These are phyloP conservation scores for Lagenaria siceraria DNA, from an alignment of 306 rosid species.

Conservation along the genomic window DNA sequence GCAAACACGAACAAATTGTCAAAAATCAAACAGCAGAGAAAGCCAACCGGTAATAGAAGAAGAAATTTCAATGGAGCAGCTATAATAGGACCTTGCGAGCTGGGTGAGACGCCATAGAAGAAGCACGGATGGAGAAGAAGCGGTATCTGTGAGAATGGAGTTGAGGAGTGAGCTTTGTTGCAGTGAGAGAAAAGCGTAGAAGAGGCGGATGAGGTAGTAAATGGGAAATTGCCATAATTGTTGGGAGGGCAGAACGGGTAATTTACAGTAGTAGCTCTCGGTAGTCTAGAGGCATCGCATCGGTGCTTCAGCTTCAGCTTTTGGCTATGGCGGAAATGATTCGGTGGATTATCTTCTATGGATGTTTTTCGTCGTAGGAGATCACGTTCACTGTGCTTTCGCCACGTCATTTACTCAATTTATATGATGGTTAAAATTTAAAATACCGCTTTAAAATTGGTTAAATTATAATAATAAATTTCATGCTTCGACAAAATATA, in stretches of 20 bases:
- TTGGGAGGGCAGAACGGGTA: constrained; percentile 7
- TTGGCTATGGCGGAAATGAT: constrained; percentile 5
- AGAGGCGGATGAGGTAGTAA: constrained; percentile 6
- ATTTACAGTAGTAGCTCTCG: constrained; percentile 4
- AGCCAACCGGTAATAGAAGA: neutral
- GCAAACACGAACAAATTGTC: neutral
- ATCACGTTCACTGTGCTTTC: neutral
- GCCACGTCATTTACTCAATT: neutral
- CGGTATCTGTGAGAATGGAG: constrained; percentile 2
- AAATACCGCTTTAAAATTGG: too few species aligned
- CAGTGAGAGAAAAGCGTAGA: constrained; percentile 6
- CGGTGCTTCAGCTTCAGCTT: neutral
- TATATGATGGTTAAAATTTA: too few species aligned
- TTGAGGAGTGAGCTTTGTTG: neutral
- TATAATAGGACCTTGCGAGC: constrained; percentile 2
- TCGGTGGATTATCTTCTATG: neutral
- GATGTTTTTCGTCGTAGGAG: neutral
- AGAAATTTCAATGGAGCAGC: neutral
- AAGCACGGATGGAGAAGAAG: constrained; percentile 18
- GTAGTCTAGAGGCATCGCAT: neutral
- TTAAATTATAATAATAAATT: too few species aligned
- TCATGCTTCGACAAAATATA: too few species aligned
- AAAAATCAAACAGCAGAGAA: neutral
- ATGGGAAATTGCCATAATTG: constrained; percentile 32
- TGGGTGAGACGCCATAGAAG: constrained; percentile 33